phyloP scores from a whole-genome alignment of 192 early-diverging fungal species.

The Tieghemiomyces parasiticus region DNA sequence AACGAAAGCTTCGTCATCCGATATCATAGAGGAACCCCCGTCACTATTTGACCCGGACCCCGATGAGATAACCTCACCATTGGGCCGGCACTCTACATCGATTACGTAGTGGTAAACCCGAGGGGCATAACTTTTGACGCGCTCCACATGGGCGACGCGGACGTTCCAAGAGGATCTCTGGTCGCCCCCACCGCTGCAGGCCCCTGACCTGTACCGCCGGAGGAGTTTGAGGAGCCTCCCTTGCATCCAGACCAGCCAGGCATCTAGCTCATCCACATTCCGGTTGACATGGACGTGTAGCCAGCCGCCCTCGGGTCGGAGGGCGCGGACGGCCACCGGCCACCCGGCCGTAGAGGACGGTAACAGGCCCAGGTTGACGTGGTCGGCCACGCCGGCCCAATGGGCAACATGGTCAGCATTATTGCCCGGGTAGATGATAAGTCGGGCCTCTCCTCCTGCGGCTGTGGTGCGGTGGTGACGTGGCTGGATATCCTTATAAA shows the following conservation, averaged over 20 bases:
- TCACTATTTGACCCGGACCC: no score
- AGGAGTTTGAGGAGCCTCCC: constrained; percentile 12
- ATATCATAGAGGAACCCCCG: no score
- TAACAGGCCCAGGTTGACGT: constrained; percentile 23
- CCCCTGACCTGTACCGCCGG: constrained; percentile 12
- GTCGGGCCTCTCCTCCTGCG: not conserved
- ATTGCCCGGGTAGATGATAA: constrained; percentile 19
- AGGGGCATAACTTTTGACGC: constrained; percentile 25
- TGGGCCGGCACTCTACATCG: constrained; percentile 20
- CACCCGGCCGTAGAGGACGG: constrained; percentile 22
- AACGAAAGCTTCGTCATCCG: no score
- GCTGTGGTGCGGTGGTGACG: no score
- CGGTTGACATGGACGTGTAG: constrained; percentile 22
- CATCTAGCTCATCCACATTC: constrained; percentile 16
- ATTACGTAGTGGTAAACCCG: constrained; percentile 21
- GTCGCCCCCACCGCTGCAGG: no score
- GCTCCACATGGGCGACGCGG: constrained; percentile 17
- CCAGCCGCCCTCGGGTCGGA: constrained; percentile 18
- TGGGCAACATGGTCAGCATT: constrained; percentile 19
- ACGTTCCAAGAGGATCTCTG: not conserved
- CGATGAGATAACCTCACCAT: not conserved
- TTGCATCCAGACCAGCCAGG: constrained; percentile 15
- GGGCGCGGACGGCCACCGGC: constrained; percentile 17
- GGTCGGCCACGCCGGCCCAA: constrained; percentile 22
- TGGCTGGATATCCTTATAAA: not conserved